Evolutionary conservation across 495 filamentous ascomycete species (phyloP), one percentile per base, ranked within the genome.

Genomic region (Aspergillus ostianus): DNA sequence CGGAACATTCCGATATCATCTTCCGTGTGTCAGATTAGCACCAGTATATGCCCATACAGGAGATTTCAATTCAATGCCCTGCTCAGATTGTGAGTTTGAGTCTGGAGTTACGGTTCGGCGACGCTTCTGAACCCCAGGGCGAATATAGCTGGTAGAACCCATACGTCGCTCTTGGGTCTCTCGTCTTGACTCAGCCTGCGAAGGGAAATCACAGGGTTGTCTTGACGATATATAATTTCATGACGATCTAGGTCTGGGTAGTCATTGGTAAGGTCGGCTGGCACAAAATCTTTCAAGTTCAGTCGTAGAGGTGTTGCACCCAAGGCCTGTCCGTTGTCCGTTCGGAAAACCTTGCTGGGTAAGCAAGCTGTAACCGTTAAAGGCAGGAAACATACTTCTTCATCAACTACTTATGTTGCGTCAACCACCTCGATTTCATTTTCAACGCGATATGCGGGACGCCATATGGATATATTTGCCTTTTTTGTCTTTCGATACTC

Each of bases 401-500:
- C 30, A 15, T 61, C 48, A 17, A 67, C 41, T 44, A 32, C 26
- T 36, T 27, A 20, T 10, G 47, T 56, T 18, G 57, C 61, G 46
- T 45, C 13, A 44, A 66, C 46, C 36, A 50, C 60, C 56, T 64
- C 47, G 23, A 55, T 48, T 15, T 58, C 61, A 53, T 58, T 55
- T 17, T 48, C 36, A 36, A 18, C 57, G 32, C 18, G 53, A 45
- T 57, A 58, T 48, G 30, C 47, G 19, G 64, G 64, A 27, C 60
- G 64, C 64, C 61, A 67, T 15, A 67, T 44, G 10, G 61, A 51
- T 7, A 67, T 36, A 20, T 58, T 55, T 47, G 61, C 64, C 18
- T 62, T 53, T 51, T 63, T 61, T 18, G 56, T 56, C 26, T 23
- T 52, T 55, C 27, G 54, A 60, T 72, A 74, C 47, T 69, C 65